Base-by-base conservation (phyloP, 139 green algal genomes). In the Haematococcus lacustris region DNA sequence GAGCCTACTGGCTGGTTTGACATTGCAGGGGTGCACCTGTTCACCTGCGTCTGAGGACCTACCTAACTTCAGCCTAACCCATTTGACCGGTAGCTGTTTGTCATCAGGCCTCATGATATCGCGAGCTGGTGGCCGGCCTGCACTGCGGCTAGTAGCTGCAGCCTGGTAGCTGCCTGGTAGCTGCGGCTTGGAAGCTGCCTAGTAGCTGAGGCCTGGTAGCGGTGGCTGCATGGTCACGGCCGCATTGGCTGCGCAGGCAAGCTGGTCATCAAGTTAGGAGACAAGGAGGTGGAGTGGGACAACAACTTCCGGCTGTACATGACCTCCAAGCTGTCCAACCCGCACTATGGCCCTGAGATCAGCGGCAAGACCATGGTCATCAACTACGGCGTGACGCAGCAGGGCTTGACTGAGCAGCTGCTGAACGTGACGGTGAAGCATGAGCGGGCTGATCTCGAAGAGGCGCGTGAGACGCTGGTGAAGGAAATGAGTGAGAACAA, bases 241-340 rank as follows among this genome's bases (percentile, higher is more conserved):
- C 9, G 9, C 43, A 17, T 17, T 53, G 43, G 9, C 17, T 9
- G 9, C 43, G 25, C 63, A 47, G 85, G 86, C 59, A 86, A 86
- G 37, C 75, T 85, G 69, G 66, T 85, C 34, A 79, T 93, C 25
- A 86, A 89, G 76, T 79, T 95, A 60, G 90, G 90, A 13, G 90
- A 95, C 85, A 93, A 92, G 69, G 90, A 95, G 66, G 86, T 95
- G 47, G 90, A 94, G 73, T 94, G 90, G 73, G 82, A 94, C 76
- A 71, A 64, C 41, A 85, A 86, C 77, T 97, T 97, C 86, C 84
- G 82, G 67, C 80, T 97, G 32, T 97, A 96, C 80, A 83, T 88
- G 78, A 83, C 80, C n/a, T 74, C 65, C 69, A 79, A 78, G 53
- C 78, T 92, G 63, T 76, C 88, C 72, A 95, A 95, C 78, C 91